Percentiles rank a stretch among this genome's conserved stretches.
These are phyloP conservation scores for Fraxinus paxiana DNA, from an alignment of 305 asterid genomes.

Conservation along the genomic window DNA sequence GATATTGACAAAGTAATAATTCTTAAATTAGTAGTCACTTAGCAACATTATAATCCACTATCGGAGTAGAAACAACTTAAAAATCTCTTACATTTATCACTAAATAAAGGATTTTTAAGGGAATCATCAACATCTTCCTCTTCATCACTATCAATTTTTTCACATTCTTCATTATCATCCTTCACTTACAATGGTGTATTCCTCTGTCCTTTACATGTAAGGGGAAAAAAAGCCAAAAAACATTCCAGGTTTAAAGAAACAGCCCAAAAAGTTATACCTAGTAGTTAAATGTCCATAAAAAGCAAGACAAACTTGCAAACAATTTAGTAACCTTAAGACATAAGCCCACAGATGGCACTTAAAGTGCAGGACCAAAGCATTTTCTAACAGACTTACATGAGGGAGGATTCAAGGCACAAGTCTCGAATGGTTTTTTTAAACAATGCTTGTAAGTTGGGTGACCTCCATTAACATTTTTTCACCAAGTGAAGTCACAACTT, in stretches of 20 bases:
- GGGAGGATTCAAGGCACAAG: no score
- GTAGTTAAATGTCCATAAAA: background rate
- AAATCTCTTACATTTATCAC: background rate
- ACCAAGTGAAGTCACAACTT: background rate
- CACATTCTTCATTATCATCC: background rate
- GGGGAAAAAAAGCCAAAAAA: background rate
- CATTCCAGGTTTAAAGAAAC: background rate
- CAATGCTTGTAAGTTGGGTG: no score
- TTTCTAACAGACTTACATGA: no score
- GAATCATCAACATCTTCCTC: background rate
- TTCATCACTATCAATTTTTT: background rate
- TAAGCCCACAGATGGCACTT: no score
- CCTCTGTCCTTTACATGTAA: background rate
- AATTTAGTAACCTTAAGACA: no score
- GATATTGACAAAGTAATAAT: background rate
- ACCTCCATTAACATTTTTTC: background rate
- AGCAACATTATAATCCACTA: background rate
- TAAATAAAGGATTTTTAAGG: background rate
- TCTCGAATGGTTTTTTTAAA: no score
- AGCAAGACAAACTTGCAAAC: no score
- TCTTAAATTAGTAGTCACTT: background rate
- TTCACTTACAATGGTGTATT: background rate
- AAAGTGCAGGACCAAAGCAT: no score
- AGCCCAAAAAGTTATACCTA: background rate
- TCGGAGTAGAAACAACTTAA: background rate